These are phyloP conservation scores for Tulasnella sp. DNA, from an alignment of 768 basidiomycete species.

Conservation along the genomic window DNA sequence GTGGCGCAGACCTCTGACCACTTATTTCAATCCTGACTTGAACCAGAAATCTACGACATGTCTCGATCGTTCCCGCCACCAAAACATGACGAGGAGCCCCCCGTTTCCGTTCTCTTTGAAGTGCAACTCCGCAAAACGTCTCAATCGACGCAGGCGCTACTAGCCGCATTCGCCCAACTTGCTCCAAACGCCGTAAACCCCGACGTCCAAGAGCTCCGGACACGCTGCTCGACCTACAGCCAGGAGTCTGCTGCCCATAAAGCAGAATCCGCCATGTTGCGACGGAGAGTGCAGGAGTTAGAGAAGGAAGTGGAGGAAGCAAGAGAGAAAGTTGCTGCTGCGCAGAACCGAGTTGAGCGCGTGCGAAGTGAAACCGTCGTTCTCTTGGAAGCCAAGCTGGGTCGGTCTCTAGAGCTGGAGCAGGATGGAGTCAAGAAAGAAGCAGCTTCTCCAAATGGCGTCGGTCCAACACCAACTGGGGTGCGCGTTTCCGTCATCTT, in stretches of 20 bases:
- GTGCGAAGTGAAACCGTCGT: constrained; percentile 52
- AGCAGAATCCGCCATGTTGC: constrained; percentile 54
- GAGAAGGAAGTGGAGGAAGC: constrained; percentile 49
- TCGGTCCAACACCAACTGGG: constrained; percentile 11
- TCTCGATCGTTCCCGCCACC: constrained; percentile 13
- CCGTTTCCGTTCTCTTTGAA: constrained; percentile 22
- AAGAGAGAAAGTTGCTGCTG: constrained; percentile 48
- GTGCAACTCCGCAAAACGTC: constrained; percentile 52
- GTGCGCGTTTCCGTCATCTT: constrained; percentile 14
- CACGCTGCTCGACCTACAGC: constrained; percentile 35
- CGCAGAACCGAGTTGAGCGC: constrained; percentile 62
- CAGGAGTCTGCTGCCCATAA: constrained; percentile 55
- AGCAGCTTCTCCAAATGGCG: constrained; percentile 40
- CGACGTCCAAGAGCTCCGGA: constrained; percentile 41
- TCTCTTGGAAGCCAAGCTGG: constrained; percentile 41
- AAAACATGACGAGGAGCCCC: background rate
- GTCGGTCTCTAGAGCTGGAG: constrained; percentile 19
- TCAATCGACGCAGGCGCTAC: constrained; percentile 55
- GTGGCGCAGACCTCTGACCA: constrained; percentile 8
- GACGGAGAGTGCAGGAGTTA: constrained; percentile 42
- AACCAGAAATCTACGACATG: constrained; percentile 23
- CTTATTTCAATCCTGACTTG: background rate
- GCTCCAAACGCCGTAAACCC: constrained; percentile 39
- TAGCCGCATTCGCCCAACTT: constrained; percentile 53
- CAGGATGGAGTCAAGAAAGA: constrained; percentile 37